Percentiles rank a stretch among this genome's conserved stretches.
phyloP scores from a whole-genome alignment of 768 basidiomycete species.

The Chalciporus pseudorubinellus region DNA sequence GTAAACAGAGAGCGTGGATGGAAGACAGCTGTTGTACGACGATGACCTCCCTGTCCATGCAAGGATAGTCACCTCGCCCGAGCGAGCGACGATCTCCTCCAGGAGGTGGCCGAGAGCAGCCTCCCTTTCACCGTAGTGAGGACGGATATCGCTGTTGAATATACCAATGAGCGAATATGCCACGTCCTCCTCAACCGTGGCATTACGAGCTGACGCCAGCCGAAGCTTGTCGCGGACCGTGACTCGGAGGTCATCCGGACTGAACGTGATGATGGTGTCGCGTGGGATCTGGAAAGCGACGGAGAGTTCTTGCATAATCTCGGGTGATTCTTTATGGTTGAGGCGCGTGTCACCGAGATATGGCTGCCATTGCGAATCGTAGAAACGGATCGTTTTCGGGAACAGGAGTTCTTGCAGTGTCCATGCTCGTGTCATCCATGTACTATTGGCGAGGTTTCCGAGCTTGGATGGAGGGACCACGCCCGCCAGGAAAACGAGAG shows the following conservation, averaged over 20 bases:
- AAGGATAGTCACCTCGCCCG: not conserved
- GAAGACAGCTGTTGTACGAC: not conserved
- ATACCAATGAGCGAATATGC: slow-evolving; percentile 1
- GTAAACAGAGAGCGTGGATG: not conserved
- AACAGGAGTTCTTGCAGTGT: slow-evolving; percentile 8
- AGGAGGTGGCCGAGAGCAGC: not conserved
- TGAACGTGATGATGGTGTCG: not conserved
- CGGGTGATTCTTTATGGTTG: not conserved
- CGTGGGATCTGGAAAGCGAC: not conserved
- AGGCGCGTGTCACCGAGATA: not conserved
- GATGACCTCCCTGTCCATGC: not conserved
- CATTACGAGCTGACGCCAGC: not conserved
- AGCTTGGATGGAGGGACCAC: not conserved
- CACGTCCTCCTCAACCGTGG: not conserved
- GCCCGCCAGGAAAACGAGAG: not conserved
- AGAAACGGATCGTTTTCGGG: slow-evolving; percentile 3
- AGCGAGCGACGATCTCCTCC: not conserved
- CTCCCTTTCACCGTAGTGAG: not conserved
- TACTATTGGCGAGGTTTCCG: not conserved
- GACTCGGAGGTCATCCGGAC: not conserved
- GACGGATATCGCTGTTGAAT: not conserved
- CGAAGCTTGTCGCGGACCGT: not conserved
- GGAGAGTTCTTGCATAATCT: slow-evolving; percentile 3
- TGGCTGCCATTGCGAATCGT: not conserved
- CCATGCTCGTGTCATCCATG: slow-evolving; percentile 6